A percentile compares a stretch with the other conserved stretches of the same genome.
Evolutionary conservation across 345 rosid genomes (phyloP).

Genomic region (Eucalyptus polybractea): DNA sequence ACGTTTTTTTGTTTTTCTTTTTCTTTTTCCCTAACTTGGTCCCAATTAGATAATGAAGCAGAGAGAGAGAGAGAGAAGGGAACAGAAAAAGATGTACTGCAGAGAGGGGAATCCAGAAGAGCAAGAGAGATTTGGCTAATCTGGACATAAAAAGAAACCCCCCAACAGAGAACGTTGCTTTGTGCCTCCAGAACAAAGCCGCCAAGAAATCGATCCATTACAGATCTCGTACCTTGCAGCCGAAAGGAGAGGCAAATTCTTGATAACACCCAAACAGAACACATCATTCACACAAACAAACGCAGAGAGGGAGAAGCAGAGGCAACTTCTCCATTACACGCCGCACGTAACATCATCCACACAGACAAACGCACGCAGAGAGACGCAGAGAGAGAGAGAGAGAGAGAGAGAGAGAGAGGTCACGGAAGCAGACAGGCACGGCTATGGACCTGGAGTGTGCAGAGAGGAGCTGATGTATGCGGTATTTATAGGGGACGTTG

Average conservation of each 20-base stretch:
- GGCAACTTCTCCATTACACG: background rate
- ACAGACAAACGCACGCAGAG: background rate
- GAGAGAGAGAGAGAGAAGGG: background rate
- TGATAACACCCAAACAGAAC: background rate
- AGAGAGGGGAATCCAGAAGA: background rate
- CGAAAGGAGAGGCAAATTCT: background rate
- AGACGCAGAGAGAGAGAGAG: background rate
- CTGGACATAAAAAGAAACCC: background rate
- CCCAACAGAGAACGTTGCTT: background rate
- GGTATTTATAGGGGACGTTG: background rate
- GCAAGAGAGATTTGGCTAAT: background rate
- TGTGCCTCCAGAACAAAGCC: background rate
- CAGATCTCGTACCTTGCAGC: background rate
- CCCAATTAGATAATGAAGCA: background rate
- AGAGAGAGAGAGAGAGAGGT: no score
- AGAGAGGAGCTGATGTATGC: background rate
- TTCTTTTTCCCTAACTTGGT: background rate
- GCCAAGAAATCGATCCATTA: background rate
- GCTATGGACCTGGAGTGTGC: background rate
- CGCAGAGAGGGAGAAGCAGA: background rate
- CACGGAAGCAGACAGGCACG: no score
- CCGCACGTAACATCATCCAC: background rate
- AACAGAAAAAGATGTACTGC: background rate
- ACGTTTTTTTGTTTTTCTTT: accelerated
- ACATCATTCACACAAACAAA: background rate